These are phyloP conservation scores for Chalaropsis ovoidea DNA, from an alignment of 2,329 filamentous ascomycete species.

Conservation along the genomic window DNA sequence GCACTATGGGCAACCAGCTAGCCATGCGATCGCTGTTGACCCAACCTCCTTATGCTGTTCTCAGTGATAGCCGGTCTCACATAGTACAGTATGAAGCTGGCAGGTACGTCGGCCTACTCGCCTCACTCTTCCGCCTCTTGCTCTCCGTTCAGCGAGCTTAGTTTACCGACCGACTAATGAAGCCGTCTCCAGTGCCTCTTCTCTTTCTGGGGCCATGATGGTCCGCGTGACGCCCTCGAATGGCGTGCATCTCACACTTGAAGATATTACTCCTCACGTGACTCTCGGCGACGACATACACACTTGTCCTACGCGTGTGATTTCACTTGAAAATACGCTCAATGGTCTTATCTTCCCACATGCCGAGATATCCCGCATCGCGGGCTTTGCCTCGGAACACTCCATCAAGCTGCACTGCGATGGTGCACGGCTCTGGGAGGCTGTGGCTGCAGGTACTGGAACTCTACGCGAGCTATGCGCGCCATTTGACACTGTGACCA, in stretches of 20 bases:
- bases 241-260: constrained; percentile 61
- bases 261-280: constrained; percentile 59
- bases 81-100: constrained; percentile 59
- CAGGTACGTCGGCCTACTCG: constrained; percentile 36
- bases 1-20: constrained; percentile 91
- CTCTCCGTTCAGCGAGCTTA: too few relatives aligned
- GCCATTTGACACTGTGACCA: constrained; percentile 61
- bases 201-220: constrained; percentile 60
- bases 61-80: constrained; percentile 71
- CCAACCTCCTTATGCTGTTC: constrained; percentile 68
- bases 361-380: constrained; percentile 57
- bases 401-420: constrained; percentile 65
- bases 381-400: constrained; percentile 54
- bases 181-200: constrained; percentile 47
- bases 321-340: constrained; percentile 79
- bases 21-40: constrained; percentile 66
- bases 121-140: neutral
- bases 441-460: constrained; percentile 59
- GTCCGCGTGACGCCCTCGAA: constrained; percentile 59
- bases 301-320: constrained; percentile 66
- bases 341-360: constrained; percentile 70
- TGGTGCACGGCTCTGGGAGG: constrained; percentile 74
- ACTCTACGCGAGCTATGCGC: constrained; percentile 56
- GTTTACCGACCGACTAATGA: neutral
- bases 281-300: constrained; percentile 63